Evolutionary conservation across 208 protist species (phyloP), one percentile per base, ranked within the genome.

Genomic region (Leishmania lainsoni): DNA sequence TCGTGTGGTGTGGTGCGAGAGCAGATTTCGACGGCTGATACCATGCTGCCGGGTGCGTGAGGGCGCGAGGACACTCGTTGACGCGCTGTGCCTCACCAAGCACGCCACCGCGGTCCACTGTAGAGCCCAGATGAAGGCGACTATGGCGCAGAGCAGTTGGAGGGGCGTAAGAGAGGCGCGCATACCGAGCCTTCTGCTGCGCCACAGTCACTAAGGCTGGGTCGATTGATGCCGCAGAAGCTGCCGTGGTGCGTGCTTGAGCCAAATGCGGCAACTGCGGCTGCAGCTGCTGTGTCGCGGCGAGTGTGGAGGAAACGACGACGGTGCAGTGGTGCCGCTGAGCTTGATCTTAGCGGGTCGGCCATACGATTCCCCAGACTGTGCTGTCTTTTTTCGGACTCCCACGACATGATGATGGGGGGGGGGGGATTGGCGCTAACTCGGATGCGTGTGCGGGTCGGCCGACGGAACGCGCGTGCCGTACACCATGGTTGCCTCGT

Each of bases 151-250:
- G 59, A 14, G 56, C 77, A 4, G 54, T 63, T 39, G 82, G 82
- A 5, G 77, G 72, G 9, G 51, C 52, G 42, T 85, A 81, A n/a
- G 39, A 32, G 51, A 20, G n/a, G 10, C 56, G 82, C 8, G 77
- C 52, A 58, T 85, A 85, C 12, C 76, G 82, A 5, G 82, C 82
- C 65, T 85, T 85, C 52, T 81, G 82, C n/a, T 56, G 73, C 5
- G 82, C 82, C n/a, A 85, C 75, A 16, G 56, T n/a, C 8, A 20
- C 71, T 2, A 59, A 56, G 12, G 70, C 70, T 39, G 70, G 26
- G 48, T 35, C 5, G 22, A 71, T 73, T 29, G 51, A 29, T 29
- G 51, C 29, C 10, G 10, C 51, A 58, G 72, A 45, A 29, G 29
- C 9, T 10, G 45, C 10, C 14, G 29, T 45, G 51, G 51, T 61